Conservation (phyloP, 1,139 yeast genomes). For the Scheffersomyces illinoinensis region DNA sequence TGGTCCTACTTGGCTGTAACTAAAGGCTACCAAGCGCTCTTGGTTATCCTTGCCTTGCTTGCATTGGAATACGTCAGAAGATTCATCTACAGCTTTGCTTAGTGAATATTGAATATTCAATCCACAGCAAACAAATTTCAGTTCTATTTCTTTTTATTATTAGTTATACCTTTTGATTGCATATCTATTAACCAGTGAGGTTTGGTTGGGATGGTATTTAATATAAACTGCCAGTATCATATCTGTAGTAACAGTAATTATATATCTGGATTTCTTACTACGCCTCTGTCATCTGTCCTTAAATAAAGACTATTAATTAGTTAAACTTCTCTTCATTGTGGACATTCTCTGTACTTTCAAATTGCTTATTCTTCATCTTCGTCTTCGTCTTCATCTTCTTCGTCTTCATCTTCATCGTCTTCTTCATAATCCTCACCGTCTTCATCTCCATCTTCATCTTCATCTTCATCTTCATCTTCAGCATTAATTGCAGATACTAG, state of each 20-base stretch:
- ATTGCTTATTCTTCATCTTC: not conserved
- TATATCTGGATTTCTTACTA: not conserved
- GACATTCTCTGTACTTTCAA: not conserved
- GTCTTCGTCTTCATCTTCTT: conserved; percentile 2
- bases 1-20: conserved; percentile 57
- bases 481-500: conserved; percentile 11
- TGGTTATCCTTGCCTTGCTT: conserved; percentile 25
- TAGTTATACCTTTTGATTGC: not conserved
- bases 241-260: not conserved
- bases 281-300: not conserved
- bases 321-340: too few species aligned
- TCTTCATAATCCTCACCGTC: conserved; percentile 6
- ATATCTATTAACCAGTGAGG: not conserved
- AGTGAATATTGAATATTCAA: not conserved
- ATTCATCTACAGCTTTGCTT: conserved; percentile 17
- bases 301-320: too few species aligned
- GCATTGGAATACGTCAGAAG: conserved; percentile 30
- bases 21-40: conserved; percentile 44
- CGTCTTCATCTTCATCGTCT: not conserved
- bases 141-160: not conserved
- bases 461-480: conserved; percentile 12
- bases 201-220: not conserved
- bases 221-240: not conserved
- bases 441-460: conserved; percentile 10
- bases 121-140: not conserved